Evolutionary conservation across 2,329 filamentous ascomycete genomes (phyloP).

Genomic region (Coleophoma eucalyptorum): DNA sequence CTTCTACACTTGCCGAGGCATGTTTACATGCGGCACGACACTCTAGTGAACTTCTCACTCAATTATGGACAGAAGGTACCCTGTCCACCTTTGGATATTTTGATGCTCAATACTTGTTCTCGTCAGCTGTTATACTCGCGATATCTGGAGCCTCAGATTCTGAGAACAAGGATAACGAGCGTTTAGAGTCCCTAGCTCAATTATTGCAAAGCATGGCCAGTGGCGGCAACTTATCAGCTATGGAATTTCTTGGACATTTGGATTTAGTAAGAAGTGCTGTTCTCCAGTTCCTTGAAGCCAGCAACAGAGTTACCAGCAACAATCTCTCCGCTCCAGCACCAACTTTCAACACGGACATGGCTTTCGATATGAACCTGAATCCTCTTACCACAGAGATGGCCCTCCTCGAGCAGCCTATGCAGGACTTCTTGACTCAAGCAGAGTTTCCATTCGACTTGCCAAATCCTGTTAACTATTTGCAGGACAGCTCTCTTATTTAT

Average conservation of each 20-base stretch:
- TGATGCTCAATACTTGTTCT: constrained; percentile 43
- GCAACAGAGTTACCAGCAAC: too few relatives aligned
- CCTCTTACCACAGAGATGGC: constrained; percentile 2
- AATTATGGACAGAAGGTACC: constrained; percentile 42
- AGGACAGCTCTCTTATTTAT: neutral
- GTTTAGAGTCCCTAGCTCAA: constrained; percentile 33
- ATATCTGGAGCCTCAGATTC: constrained; percentile 35
- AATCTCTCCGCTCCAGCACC: neutral
- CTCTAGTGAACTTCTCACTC: constrained; percentile 36
- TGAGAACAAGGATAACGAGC: constrained; percentile 32
- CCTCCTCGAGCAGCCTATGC: constrained; percentile 3
- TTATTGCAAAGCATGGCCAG: constrained; percentile 34
- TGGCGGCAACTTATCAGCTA: constrained; percentile 36
- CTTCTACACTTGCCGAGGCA: constrained; percentile 36
- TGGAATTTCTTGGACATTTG: constrained; percentile 37
- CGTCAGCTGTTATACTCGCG: constrained; percentile 38
- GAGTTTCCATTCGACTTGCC: constrained; percentile 1
- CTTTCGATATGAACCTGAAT: neutral
- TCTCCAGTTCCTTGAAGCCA: neutral
- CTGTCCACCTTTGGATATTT: constrained; percentile 44
- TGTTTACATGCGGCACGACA: constrained; percentile 41
- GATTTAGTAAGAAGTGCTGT: constrained; percentile 14
- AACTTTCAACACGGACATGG: neutral
- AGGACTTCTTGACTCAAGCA: constrained; percentile 2
- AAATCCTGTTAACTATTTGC: constrained; percentile 1